phyloP scores from a whole-genome alignment of 1,284 basidiomycete species.

The Laetiporus sulphureus region DNA sequence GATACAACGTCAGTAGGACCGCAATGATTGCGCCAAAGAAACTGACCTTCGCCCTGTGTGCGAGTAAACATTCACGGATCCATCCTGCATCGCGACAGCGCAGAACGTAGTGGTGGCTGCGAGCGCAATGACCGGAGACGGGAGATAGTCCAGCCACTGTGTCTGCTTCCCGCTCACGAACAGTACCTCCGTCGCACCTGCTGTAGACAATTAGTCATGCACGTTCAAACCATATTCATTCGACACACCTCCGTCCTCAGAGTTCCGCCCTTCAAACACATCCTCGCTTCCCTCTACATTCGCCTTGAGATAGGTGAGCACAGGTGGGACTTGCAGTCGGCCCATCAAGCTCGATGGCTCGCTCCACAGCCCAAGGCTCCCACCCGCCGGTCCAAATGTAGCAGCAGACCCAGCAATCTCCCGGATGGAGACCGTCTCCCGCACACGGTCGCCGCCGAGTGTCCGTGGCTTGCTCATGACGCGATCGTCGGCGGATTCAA shows the following conservation, averaged over 20 bases:
- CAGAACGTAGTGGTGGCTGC: constrained; percentile 63
- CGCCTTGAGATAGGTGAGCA: constrained; percentile 52
- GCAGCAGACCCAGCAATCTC: constrained; percentile 36
- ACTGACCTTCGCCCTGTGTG: constrained; percentile 67
- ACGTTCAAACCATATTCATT: background rate
- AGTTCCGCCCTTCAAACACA: constrained; percentile 76
- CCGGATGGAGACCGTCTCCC: constrained; percentile 43
- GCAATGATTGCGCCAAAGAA: constrained; percentile 6
- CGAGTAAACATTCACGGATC: constrained; percentile 73
- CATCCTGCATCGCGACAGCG: constrained; percentile 75
- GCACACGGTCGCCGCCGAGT: constrained; percentile 61
- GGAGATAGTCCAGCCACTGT: constrained; percentile 86
- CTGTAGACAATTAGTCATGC: constrained; percentile 5
- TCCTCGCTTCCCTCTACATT: constrained; percentile 63
- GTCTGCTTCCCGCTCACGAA: constrained; percentile 59
- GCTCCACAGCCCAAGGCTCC: constrained; percentile 11
- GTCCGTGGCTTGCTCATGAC: constrained; percentile 46
- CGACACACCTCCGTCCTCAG: constrained; percentile 50
- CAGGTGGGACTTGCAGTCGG: constrained; percentile 39
- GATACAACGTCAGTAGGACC: constrained; percentile 6
- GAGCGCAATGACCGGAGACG: constrained; percentile 60
- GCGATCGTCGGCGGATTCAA: constrained; percentile 40
- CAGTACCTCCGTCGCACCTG: constrained; percentile 66
- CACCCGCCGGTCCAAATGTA: background rate
- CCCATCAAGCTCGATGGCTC: constrained; percentile 21